These are phyloP conservation scores for Teratosphaeriaceae sp. DNA, from an alignment of 2,329 filamentous ascomycete genomes.

Conservation along the genomic window DNA sequence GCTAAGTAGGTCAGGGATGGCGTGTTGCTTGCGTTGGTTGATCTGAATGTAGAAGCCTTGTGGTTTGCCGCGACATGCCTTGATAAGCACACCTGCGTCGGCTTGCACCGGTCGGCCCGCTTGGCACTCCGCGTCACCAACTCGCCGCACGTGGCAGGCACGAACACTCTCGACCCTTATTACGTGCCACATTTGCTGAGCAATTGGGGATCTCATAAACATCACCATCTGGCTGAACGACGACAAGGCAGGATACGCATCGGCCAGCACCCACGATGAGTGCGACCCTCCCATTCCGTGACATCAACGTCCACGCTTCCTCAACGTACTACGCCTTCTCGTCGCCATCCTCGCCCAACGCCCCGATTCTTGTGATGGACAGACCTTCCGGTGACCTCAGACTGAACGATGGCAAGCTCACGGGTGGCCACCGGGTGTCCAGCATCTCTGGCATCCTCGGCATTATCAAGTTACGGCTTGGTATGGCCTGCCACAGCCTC, in stretches of 20 bases:
- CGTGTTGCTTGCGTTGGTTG: neutral
- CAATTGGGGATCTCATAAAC: too few relatives aligned
- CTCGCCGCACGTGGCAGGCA: neutral
- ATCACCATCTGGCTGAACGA: too few relatives aligned
- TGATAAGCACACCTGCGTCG: neutral
- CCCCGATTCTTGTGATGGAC: slow-evolving; percentile 81
- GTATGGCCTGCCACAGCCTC: slow-evolving; percentile 53
- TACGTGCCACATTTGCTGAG: too few relatives aligned
- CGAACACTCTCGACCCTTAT: neutral
- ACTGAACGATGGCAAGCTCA: slow-evolving; percentile 70
- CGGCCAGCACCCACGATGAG: slow-evolving; percentile 41
- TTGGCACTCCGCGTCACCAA: neutral
- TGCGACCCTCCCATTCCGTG: slow-evolving; percentile 67
- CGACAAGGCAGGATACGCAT: too few relatives aligned
- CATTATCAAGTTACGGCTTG: slow-evolving; percentile 85
- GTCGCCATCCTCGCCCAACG: slow-evolving; percentile 86
- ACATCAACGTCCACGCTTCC: slow-evolving; percentile 94
- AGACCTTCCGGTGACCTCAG: slow-evolving; percentile 86
- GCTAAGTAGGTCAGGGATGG: neutral
- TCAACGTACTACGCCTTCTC: slow-evolving; percentile 92
- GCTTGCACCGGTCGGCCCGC: neutral
- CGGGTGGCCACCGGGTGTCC: slow-evolving; percentile 75
- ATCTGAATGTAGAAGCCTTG: neutral
- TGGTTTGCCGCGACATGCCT: too few relatives aligned
- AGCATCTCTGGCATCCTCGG: slow-evolving; percentile 94